Evolutionary conservation across 2,329 filamentous ascomycete genomes (phyloP).

Genomic region (Whalleya microplaca): DNA sequence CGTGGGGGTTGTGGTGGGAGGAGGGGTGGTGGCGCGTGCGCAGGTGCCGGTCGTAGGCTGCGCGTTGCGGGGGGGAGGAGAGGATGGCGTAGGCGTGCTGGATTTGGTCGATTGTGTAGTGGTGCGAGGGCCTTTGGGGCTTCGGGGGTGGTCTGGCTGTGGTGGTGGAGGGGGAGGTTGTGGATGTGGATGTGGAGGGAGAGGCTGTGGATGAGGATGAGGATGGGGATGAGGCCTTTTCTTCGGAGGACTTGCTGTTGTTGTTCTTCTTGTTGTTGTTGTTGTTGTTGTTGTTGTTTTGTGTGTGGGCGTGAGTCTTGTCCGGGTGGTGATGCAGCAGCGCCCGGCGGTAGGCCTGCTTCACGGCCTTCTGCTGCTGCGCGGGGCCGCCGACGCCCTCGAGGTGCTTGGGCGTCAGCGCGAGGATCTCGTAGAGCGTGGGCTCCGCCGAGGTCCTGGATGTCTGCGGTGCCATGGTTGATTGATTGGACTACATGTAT

Average conservation of each 20-base stretch:
- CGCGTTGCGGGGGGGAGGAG: conserved; percentile 51
- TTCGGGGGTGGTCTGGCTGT: not conserved
- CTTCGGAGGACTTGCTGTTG: not conserved
- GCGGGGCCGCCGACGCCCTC: conserved; percentile 47
- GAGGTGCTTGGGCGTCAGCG: conserved; percentile 54
- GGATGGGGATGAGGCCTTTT: not conserved
- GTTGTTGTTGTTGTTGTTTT: conserved; percentile 16
- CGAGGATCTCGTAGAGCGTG: conserved; percentile 65
- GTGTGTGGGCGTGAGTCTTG: conserved; percentile 43
- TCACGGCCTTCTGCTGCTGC: conserved; percentile 52
- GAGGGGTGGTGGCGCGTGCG: conserved; percentile 28
- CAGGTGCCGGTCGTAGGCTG: conserved; percentile 58
- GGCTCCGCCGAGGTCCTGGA: conserved; percentile 38
- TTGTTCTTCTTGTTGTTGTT: not conserved
- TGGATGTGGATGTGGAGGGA: conserved; percentile 8
- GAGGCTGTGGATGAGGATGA: conserved; percentile 13
- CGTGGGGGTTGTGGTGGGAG: conserved; percentile 18
- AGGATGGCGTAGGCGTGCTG: conserved; percentile 61
- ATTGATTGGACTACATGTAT: not conserved
- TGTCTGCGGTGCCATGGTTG: conserved; percentile 32
- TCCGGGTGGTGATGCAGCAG: conserved; percentile 70
- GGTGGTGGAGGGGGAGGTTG: conserved; percentile 4
- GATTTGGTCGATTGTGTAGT: conserved; percentile 66
- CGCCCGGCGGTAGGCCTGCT: conserved; percentile 66
- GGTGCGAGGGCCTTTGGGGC: conserved; percentile 14